Base-by-base conservation (phyloP, 2,329 filamentous ascomycete genomes). In the Colletotrichum sublineola region DNA sequence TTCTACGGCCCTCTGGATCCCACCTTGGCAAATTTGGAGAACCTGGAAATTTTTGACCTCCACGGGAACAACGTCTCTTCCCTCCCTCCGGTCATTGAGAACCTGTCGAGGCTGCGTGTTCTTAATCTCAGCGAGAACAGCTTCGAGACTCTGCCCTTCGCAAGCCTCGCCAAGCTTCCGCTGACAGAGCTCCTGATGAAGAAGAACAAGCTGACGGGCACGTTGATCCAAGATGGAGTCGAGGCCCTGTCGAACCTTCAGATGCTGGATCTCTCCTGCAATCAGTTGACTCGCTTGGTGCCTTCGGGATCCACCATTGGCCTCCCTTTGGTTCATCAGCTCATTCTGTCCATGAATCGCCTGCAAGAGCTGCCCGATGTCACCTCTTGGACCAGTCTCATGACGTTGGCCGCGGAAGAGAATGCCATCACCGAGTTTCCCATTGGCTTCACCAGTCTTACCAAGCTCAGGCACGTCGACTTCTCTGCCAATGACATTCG, bases 401-500 rank as follows among this genome's bases (percentile, higher is more conserved):
- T 92, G 46, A 95, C 92, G 1, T 83, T 99, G 14, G 87, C 91
- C 1, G 92, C 92, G 0, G 93, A 96, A 62, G 94, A 97, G 76
- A 99, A 99, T 79, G 92, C 88, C 76, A 89, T 99, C 33, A 84
- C 88, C 2, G 84, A 87, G 4, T 86, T 98, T n/a, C 96, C 96
- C 0, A 85, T 90, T 40, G 94, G 94, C 0, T 93, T 98, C 75
- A 86, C 88, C 1, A 85, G 84, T 1, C 86, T 98, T 0, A 82
- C 87, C 46, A 91, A 89, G 68, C 82, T 98, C 18, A 91, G 91
- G 62, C 92, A 91, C 68, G 93, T 92, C 40, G 94, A 98, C 80
- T 92, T 98, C 75, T 93, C 93, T 0, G 91, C 92, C 75, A 99
- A 99, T 78, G 91, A 96, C 74, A 90, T 99, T 60, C 90, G 90